Conservation (phyloP, 805 yeast species). For the Cyberlindnera maritima region DNA sequence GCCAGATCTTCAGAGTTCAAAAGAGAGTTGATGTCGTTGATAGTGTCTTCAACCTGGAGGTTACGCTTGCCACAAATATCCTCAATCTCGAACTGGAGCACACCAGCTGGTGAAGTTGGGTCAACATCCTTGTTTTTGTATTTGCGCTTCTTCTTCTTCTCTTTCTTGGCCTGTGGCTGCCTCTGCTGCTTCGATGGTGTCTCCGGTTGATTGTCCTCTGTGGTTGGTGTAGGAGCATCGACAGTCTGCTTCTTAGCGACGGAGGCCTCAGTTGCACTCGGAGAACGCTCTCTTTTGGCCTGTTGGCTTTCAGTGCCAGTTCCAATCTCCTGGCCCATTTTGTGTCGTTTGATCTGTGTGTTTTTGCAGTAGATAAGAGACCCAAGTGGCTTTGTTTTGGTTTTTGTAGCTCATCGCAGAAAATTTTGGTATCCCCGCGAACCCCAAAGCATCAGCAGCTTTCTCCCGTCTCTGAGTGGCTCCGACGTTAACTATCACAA, state of each 20-base stretch:
- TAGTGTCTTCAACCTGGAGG: constrained; percentile 44
- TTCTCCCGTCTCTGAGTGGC: constrained; percentile 10
- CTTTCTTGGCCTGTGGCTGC: not conserved
- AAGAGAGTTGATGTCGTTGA: constrained; percentile 63
- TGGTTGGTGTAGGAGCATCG: not conserved
- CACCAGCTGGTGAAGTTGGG: constrained; percentile 78
- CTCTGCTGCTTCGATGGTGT: not conserved
- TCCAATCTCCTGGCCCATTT: constrained; percentile 7
- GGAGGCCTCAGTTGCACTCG: constrained; percentile 5
- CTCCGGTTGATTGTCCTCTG: not conserved
- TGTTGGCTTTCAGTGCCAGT: not conserved
- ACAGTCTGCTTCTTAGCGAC: constrained; percentile 9
- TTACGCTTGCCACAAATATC: constrained; percentile 45
- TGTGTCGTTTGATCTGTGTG: not conserved
- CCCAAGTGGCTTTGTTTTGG: constrained; percentile 5
- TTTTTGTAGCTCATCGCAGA: constrained; percentile 14
- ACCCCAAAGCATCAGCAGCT: constrained; percentile 6
- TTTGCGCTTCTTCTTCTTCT: constrained; percentile 35
- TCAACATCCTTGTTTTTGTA: constrained; percentile 67
- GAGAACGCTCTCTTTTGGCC: constrained; percentile 14
- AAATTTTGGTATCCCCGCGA: constrained; percentile 10
- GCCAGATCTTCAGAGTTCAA: constrained; percentile 53
- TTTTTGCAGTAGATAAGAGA: not conserved
- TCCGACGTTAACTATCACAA: not conserved
- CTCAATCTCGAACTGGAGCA: constrained; percentile 69